These are phyloP conservation scores for Aspergillus nanangensis DNA, from an alignment of 495 filamentous ascomycete genomes.

Conservation along the genomic window DNA sequence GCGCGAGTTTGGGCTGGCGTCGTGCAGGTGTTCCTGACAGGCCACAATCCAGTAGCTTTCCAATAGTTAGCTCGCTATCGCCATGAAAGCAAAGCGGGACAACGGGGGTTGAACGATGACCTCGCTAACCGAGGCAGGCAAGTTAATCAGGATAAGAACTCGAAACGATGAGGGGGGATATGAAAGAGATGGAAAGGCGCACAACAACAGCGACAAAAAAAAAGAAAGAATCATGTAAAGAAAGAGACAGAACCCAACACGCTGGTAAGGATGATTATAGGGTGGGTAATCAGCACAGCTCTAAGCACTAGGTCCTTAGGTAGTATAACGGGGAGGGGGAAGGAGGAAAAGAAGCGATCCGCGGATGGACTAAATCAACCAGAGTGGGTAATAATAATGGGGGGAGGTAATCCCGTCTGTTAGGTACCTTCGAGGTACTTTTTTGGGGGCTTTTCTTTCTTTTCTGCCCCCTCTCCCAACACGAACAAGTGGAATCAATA, in stretches of 20 bases:
- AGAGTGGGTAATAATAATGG: no score
- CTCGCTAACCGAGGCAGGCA: no score
- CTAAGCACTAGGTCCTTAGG: neutral
- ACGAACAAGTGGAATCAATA: no score
- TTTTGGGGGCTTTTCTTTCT: no score
- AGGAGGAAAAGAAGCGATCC: neutral
- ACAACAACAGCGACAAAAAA: neutral
- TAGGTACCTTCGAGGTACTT: no score
- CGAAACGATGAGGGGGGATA: neutral
- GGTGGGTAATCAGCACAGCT: neutral
- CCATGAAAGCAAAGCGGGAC: neutral
- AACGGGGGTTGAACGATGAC: no score
- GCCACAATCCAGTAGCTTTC: constrained; percentile 2
- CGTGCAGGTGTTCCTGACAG: neutral
- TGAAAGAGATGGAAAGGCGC: neutral
- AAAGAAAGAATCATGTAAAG: neutral
- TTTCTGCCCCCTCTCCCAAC: no score
- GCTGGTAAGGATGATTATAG: neutral
- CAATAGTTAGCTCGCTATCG: constrained; percentile 6
- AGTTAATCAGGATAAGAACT: no score
- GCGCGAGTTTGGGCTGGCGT: neutral
- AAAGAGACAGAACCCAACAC: constrained; percentile 1
- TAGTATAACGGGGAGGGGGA: neutral
- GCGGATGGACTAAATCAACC: neutral
- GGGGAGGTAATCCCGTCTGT: no score